Evolutionary conservation across 768 basidiomycete genomes (phyloP).

Genomic region (Gelatoporia subvermispora): DNA sequence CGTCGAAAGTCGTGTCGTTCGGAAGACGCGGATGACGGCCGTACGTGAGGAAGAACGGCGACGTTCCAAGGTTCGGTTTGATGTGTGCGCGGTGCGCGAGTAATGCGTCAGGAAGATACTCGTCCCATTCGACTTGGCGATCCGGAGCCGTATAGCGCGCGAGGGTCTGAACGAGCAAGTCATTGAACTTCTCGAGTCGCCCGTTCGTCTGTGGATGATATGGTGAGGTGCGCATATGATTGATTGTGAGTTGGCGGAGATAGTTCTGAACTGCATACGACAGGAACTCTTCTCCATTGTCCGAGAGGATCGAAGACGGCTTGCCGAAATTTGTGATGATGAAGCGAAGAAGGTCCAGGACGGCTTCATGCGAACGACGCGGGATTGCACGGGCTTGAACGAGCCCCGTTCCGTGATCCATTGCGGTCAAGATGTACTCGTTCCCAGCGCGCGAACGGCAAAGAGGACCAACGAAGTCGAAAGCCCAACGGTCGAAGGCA

Average conservation of each 20-base stretch:
- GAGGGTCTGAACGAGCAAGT: constrained; percentile 10
- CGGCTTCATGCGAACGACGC: constrained; percentile 1
- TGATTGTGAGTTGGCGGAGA: constrained; percentile 6
- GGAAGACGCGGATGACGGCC: constrained; percentile 14
- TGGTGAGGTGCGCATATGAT: constrained; percentile 16
- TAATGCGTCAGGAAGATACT: constrained; percentile 15
- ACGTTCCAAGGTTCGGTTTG: constrained; percentile 7
- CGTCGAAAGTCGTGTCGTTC: constrained; percentile 9
- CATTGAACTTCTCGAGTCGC: constrained; percentile 2
- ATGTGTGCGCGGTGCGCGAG: constrained; percentile 16
- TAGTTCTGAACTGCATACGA: constrained; percentile 10
- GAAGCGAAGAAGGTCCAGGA: constrained; percentile 2
- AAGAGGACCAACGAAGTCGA: constrained; percentile 19
- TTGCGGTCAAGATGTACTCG: constrained; percentile 15
- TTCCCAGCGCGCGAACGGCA: constrained; percentile 10
- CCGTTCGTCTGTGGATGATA: constrained; percentile 7
- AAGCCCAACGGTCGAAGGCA: constrained; percentile 15
- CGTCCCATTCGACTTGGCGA: constrained; percentile 10
- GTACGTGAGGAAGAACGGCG: constrained; percentile 14
- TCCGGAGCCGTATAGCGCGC: constrained; percentile 7
- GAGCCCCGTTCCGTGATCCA: constrained; percentile 11
- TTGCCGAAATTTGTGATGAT: constrained; percentile 11
- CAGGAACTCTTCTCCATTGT: constrained; percentile 21
- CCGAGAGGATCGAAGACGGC: constrained; percentile 14
- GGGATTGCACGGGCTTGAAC: constrained; percentile 6